These are phyloP conservation scores for Entomortierella parvispora DNA, from an alignment of 192 early-diverging fungal genomes.

Conservation along the genomic window DNA sequence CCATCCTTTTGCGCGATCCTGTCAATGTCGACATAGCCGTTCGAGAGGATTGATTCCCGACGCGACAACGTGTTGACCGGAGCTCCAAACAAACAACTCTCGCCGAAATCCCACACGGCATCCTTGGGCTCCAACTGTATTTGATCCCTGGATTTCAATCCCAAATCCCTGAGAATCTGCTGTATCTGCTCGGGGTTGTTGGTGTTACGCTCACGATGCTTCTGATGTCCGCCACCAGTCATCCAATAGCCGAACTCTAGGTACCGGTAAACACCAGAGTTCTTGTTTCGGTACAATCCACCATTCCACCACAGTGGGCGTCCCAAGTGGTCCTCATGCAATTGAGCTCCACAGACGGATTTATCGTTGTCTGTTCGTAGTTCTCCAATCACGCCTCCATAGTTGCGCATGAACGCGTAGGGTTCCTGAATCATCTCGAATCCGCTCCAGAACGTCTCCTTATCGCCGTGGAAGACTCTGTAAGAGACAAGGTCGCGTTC, in stretches of 20 bases:
- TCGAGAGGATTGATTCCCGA: constrained; percentile 18
- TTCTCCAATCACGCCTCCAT: constrained; percentile 64
- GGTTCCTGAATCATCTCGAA: constrained; percentile 68
- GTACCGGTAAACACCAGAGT: constrained; percentile 45
- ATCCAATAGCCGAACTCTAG: constrained; percentile 53
- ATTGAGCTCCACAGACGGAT: constrained; percentile 55
- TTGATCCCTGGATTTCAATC: constrained; percentile 14
- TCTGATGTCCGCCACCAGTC: constrained; percentile 38
- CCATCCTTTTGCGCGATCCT: constrained; percentile 20
- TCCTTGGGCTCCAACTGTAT: constrained; percentile 22
- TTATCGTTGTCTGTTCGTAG: constrained; percentile 41
- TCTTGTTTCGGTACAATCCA: constrained; percentile 60
- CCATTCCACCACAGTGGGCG: constrained; percentile 64
- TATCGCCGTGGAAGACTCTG: constrained; percentile 67
- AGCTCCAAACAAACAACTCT: constrained; percentile 31
- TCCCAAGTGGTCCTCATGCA: constrained; percentile 56
- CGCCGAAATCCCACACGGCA: constrained; percentile 30
- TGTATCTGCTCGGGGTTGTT: constrained; percentile 7
- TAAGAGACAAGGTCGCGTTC: constrained; percentile 63
- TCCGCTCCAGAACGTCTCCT: constrained; percentile 77
- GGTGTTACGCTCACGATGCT: constrained; percentile 26
- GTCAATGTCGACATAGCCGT: constrained; percentile 39
- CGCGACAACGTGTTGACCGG: constrained; percentile 10
- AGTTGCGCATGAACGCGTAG: constrained; percentile 58
- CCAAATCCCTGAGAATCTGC: constrained; percentile 20